Evolutionary conservation across 2,329 filamentous ascomycete genomes (phyloP).

Genomic region (Gnomoniopsis smithogilvyi): DNA sequence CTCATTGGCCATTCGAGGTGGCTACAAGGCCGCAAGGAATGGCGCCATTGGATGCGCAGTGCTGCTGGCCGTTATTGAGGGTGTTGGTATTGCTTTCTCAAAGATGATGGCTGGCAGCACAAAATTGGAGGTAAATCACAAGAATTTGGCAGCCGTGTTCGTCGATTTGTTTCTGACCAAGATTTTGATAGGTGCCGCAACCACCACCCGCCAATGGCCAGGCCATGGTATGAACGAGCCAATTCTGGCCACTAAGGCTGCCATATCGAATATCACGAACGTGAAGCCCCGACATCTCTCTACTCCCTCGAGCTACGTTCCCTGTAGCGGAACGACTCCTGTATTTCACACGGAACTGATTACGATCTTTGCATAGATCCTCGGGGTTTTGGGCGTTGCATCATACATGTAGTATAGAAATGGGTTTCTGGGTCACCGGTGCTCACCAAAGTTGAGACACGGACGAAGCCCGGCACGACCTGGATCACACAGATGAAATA

Average conservation of each 20-base stretch:
- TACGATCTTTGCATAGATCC: slow-evolving; percentile 15
- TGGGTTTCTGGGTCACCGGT: slow-evolving; percentile 2
- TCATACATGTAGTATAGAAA: slow-evolving; percentile 17
- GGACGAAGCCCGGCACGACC: background rate
- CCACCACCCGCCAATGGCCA: slow-evolving; percentile 8
- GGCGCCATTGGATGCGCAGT: slow-evolving; percentile 95
- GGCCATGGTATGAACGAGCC: slow-evolving; percentile 8
- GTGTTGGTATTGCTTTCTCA: slow-evolving; percentile 93
- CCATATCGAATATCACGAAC: background rate
- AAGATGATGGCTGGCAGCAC: slow-evolving; percentile 91
- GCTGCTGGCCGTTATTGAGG: slow-evolving; percentile 92
- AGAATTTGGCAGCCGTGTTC: background rate
- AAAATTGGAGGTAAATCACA: slow-evolving; percentile 65
- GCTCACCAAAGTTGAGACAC: background rate
- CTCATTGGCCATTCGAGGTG: slow-evolving; percentile 85
- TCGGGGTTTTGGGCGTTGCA: slow-evolving; percentile 15
- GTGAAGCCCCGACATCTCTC: slow-evolving; percentile 6
- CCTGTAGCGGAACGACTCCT: background rate
- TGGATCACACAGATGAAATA: slow-evolving; percentile 15
- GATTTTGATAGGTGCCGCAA: slow-evolving; percentile 10
- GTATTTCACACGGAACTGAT: slow-evolving; percentile 13
- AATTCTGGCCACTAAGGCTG: background rate
- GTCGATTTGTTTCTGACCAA: background rate
- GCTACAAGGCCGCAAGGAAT: slow-evolving; percentile 87
- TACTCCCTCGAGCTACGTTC: slow-evolving; percentile 9